Base-by-base conservation (phyloP, 1,284 basidiomycete genomes). In the Malassezia equina region DNA sequence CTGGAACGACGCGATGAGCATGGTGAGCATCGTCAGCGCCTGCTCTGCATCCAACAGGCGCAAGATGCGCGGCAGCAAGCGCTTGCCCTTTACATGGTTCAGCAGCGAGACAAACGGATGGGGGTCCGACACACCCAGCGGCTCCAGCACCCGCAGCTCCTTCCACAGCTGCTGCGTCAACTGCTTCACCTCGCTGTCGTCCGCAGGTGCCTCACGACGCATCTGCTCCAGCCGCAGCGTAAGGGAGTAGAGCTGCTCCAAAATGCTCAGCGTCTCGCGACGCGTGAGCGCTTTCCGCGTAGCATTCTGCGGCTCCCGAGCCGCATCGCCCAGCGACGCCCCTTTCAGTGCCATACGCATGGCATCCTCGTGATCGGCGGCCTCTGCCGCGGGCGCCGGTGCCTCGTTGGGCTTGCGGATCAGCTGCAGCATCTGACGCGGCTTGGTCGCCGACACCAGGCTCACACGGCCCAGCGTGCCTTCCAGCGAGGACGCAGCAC, bases 91-190 rank as follows among this genome's bases (percentile, higher is more conserved):
- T 63, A 83, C 81, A 2, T 88, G 85, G 31, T 81, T 82, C 43
- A 99, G 80, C 39, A 99, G 80, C 1, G 90, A 90, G 64, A 98
- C 85, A 77, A 99, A 96, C 0, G 94, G 94, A 77, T 98, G 94
- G 4, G 93, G 93, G 59, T 86, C 88, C 85, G 89, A 90, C 32
- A 88, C 86, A 72, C 91, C 90, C 11, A 98, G 81, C 24, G 90
- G 90, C 41, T 89, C 86, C 79, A 88, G 84, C 21, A 96, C 86
- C 67, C 85, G 81, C 43, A 95, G 77, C 43, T 83, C 83, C 55
- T 82, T 80, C 87, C 89, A 98, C 55, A 96, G 79, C 32, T 47
- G 45, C 11, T 58, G 49, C 8, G 62, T 59, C 21, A 73, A 61
- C 11, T 52, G 51, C 12, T 58, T 61, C 21, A 62, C 59, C 24